These are phyloP conservation scores for Pilasporangium apinafurcum DNA, from an alignment of 352 stramenopile species.

Conservation along the genomic window DNA sequence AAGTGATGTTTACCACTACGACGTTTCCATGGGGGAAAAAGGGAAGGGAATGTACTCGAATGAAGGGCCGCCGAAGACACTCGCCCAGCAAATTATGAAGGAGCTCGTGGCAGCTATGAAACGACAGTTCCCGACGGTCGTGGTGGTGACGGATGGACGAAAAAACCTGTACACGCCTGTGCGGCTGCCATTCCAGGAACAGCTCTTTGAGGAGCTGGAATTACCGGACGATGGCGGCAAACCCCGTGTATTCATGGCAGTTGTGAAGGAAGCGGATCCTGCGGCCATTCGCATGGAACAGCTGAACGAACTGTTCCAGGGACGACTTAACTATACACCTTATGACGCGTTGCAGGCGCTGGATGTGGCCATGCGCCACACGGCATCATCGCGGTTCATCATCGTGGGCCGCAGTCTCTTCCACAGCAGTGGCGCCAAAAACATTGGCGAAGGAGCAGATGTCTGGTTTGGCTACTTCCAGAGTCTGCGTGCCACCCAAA, in stretches of 20 bases:
- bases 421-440: slow-evolving; percentile 17
- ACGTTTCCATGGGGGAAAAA: slow-evolving; percentile 43
- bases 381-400: slow-evolving; percentile 43
- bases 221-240: slow-evolving; percentile 37
- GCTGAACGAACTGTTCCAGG: slow-evolving; percentile 42
- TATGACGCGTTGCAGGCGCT: slow-evolving; percentile 67
- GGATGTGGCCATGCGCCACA: slow-evolving; percentile 60
- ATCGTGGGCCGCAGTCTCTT: slow-evolving; percentile 59
- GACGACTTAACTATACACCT: slow-evolving; percentile 63
- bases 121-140: slow-evolving; percentile 22
- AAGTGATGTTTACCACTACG: slow-evolving; percentile 69
- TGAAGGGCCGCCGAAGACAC: slow-evolving; percentile 43
- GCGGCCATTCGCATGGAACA: slow-evolving; percentile 61
- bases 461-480: slow-evolving; percentile 76
- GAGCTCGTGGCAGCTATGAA: slow-evolving; percentile 30
- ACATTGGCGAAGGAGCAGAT: slow-evolving; percentile 54
- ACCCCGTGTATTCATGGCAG: slow-evolving; percentile 31
- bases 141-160: slow-evolving; percentile 39
- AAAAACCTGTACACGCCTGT: slow-evolving; percentile 53
- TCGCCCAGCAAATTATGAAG: slow-evolving; percentile 55
- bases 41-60: slow-evolving; percentile 28
- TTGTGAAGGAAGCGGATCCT: slow-evolving; percentile 48
- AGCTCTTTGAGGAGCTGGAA: slow-evolving; percentile 26
- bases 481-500: slow-evolving; percentile 61
- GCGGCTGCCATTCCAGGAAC: slow-evolving; percentile 34